phyloP scores from a whole-genome alignment of 164 flowering plant species.

The Berberis thunbergii region DNA sequence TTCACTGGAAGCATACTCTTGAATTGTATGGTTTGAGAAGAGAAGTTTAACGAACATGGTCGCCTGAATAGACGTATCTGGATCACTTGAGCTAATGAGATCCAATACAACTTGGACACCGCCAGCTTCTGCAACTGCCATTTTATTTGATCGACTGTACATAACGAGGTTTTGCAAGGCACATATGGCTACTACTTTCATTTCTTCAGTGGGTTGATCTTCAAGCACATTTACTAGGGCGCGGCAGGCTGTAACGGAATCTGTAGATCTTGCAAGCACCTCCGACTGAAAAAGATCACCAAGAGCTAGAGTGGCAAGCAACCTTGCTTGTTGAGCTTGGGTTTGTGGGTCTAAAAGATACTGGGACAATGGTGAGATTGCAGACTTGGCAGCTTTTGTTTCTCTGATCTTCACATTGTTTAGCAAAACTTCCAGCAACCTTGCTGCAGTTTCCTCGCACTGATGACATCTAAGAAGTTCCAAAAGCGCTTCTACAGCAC shows the following conservation, averaged over 20 bases:
- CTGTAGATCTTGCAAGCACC: conserved; percentile 71
- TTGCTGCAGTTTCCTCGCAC: conserved; percentile 33
- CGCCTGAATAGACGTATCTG: conserved; percentile 94
- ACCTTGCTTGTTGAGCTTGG: conserved; percentile 88
- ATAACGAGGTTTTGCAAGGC: conserved; percentile 97
- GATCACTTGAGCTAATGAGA: conserved; percentile 80
- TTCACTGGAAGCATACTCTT: conserved; percentile 97
- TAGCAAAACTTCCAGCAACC: conserved; percentile 26
- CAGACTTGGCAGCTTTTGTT: conserved; percentile 73
- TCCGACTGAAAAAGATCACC: conserved; percentile 98
- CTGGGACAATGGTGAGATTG: conserved; percentile 84
- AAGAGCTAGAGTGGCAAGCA: conserved; percentile 88
- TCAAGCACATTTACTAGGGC: conserved; percentile 94
- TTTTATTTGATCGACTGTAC: conserved; percentile 89
- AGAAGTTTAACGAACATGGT: conserved; percentile 92
- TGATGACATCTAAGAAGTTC: conserved; percentile 33
- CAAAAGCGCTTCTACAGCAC: conserved; percentile 29
- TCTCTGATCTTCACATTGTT: conserved; percentile 32
- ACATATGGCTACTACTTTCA: conserved; percentile 98
- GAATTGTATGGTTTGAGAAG: conserved; percentile 90
- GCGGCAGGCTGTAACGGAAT: conserved; percentile 95
- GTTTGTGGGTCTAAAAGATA: conserved; percentile 98
- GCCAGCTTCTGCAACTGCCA: conserved; percentile 99
- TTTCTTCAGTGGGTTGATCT: conserved; percentile 98
- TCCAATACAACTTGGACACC: conserved; percentile 96